Percentiles rank a stretch among this genome's conserved stretches.
Conservation (phyloP, 345 rosid genomes). For the Draba incana region DNA sequence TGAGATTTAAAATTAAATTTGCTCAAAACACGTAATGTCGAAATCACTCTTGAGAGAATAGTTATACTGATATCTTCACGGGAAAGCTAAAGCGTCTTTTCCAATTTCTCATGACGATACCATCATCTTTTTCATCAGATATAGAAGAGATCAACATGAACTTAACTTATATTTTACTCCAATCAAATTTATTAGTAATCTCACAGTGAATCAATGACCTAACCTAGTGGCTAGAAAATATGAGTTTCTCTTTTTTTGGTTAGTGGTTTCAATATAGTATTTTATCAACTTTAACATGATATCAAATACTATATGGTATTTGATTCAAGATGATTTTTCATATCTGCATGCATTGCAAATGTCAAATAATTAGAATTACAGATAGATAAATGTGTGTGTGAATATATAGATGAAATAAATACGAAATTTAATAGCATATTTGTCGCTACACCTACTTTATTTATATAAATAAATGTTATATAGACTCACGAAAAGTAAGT, state of each 20-base stretch:
- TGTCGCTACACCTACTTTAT: slow-evolving; percentile 28
- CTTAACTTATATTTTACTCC: not conserved
- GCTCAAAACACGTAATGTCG: slow-evolving; percentile 2
- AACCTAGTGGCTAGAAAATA: too few relatives aligned
- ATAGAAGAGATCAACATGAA: not conserved
- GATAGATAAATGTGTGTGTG: not conserved
- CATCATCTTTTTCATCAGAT: not conserved
- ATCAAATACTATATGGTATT: too few relatives aligned
- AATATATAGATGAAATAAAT: slow-evolving; percentile 19
- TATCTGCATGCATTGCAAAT: too few relatives aligned
- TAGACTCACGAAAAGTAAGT: slow-evolving; percentile 34
- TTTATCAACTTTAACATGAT: not conserved
- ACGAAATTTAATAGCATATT: slow-evolving; percentile 24
- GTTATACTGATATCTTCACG: slow-evolving; percentile 26
- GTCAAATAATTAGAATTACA: not conserved
- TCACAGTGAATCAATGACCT: not conserved
- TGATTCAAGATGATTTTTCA: too few relatives aligned
- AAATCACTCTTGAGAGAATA: slow-evolving; percentile 7
- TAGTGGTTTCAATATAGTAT: not conserved
- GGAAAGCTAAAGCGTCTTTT: slow-evolving; percentile 18
- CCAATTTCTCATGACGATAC: slow-evolving; percentile 15
- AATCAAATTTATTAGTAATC: not conserved
- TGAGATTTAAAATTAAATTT: too few relatives aligned
- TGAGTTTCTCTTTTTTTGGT: not conserved
- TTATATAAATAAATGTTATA: not conserved